phyloP scores from a whole-genome alignment of 257 asterid genomes.

The Mitragyna speciosa region DNA sequence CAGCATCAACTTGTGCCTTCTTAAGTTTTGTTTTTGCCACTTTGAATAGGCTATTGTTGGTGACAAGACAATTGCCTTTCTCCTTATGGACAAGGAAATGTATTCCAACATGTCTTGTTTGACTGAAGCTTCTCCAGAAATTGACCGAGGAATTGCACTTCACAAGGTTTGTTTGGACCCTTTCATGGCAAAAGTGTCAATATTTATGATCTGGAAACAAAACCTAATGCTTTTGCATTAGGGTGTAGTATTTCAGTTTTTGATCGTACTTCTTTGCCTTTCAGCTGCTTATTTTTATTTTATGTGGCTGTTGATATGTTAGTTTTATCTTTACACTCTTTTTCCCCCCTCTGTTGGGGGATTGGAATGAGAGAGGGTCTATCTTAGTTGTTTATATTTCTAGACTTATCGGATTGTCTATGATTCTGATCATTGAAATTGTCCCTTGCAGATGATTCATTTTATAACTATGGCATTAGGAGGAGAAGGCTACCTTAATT shows the following conservation, averaged over 20 bases:
- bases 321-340: neutral
- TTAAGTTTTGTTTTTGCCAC: conserved; percentile 19
- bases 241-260: neutral
- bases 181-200: neutral
- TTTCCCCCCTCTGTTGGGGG: neutral
- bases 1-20: neutral
- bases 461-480: conserved; percentile 92
- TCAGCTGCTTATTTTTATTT: neutral
- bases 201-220: neutral
- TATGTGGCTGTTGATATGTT: neutral
- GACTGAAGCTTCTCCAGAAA: conserved; percentile 72
- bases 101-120: conserved; percentile 92
- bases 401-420: neutral
- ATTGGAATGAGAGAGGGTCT: neutral
- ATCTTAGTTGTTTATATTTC: neutral
- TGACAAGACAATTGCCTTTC: conserved; percentile 87
- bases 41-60: conserved; percentile 82
- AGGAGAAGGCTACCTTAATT: conserved; percentile 96
- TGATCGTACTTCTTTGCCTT: neutral
- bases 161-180: conserved; percentile 69
- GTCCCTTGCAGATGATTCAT: conserved; percentile 82
- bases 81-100: conserved; percentile 94
- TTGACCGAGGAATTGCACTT: conserved; percentile 90
- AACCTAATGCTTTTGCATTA: neutral
- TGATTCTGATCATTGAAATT: conserved; percentile 4